Conservation (phyloP, 2,329 filamentous ascomycete genomes). For the Fusarium papillatum region DNA sequence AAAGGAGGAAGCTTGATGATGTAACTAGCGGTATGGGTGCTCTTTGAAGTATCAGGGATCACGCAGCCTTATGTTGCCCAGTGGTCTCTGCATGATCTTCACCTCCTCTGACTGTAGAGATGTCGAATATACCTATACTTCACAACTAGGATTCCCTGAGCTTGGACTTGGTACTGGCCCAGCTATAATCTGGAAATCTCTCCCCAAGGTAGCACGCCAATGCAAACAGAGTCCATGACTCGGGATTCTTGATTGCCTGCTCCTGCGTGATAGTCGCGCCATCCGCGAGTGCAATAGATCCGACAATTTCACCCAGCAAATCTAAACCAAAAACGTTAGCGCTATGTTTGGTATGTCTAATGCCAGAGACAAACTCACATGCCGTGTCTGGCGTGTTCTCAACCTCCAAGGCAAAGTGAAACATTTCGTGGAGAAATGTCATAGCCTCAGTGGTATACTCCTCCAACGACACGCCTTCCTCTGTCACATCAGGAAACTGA, state of each 20-base stretch:
- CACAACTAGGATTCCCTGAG: neutral
- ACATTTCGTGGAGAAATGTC: neutral
- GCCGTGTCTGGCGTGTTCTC: neutral
- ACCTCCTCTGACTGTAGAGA: neutral
- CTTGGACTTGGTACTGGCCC: neutral
- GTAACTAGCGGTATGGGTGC: neutral
- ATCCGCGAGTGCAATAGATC: neutral
- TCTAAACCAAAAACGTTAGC: neutral
- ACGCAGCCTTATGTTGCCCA: neutral
- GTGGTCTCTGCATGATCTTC: neutral
- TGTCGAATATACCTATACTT: neutral
- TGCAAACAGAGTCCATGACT: neutral
- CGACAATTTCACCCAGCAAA: neutral
- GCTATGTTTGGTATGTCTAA: accelerated
- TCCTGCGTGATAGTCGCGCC: neutral
- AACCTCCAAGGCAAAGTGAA: neutral
- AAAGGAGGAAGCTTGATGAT: neutral
- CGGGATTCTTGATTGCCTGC: neutral
- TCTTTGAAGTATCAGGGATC: neutral
- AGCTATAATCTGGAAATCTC: neutral
- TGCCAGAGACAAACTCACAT: neutral
- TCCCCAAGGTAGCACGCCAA: neutral
- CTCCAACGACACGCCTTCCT: neutral
- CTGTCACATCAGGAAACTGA: neutral
- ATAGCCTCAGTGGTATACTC: neutral